Base-by-base conservation (phyloP, 176 grass and related monocot species). In the Triticum dicoccoides region DNA sequence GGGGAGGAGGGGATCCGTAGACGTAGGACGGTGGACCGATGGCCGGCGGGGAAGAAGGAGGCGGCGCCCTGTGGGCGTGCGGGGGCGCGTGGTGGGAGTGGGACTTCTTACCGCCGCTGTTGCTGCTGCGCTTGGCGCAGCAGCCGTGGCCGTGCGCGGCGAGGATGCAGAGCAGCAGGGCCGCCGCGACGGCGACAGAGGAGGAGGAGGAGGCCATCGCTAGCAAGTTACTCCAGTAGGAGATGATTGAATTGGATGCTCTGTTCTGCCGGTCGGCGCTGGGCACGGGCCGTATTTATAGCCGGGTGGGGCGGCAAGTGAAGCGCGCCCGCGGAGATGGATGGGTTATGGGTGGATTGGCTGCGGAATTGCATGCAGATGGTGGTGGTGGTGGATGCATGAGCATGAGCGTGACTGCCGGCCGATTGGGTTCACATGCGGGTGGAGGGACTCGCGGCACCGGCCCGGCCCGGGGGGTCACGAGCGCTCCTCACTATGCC, bases 101-200 rank as follows among this genome's bases (percentile, higher is more conserved):
- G 45, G 8, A 0, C 7, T 51, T 70, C 79, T 34, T 69, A 42
- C 80, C 56, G 20, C 56, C 6, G 47, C 47, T 4, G 11, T 3
- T 0, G 67, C 8, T 5, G 38, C 69, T 73, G 38, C 11, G 84
- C 65, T 73, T 83, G 71, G 73, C 21, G 84, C 6, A 49, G 62
- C 61, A 58, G 32, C 61, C 80, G 8, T 47, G 49, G 47, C 63
- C 73, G 17, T 82, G 62, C 11, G 51, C 54, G 38, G 27, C 47
- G n/a, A 88, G 65, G 37, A 90, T 11, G 38, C 49, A 78, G 4
- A 90, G 17, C 27, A 90, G 15, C 27, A 76, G 71, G 11, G 83
- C 88, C 6, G 72, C 47, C 24, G 78, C 70, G 2, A 70, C 49
- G 23, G 35, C 61, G 18, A 39, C 34, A 3, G 87, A 73, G 65